phyloP scores from a whole-genome alignment of 495 filamentous ascomycete species.

The Friedmanniomyces simplex region DNA sequence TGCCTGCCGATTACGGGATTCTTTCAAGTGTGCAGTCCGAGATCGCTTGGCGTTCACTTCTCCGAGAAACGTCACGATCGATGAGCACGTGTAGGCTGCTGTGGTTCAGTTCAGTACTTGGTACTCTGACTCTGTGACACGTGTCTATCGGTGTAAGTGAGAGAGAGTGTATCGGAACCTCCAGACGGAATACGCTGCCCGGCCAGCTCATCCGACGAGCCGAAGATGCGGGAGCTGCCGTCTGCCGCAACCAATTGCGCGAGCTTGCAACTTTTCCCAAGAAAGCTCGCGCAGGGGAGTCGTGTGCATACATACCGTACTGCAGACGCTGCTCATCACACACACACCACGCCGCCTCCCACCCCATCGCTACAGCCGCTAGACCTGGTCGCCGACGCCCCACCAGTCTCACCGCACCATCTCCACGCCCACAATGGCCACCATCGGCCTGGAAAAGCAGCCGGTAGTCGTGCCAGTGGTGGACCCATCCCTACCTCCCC shows the following conservation, averaged over 20 bases:
- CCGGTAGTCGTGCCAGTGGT: not conserved
- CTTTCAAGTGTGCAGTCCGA: not conserved
- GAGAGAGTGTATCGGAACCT: no score
- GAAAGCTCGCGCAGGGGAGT: not conserved
- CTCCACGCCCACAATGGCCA: not conserved
- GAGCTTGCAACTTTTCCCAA: not conserved
- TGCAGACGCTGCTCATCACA: not conserved
- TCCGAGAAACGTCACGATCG: not conserved
- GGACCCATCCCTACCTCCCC: slow-evolving; percentile 33
- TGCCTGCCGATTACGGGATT: not conserved
- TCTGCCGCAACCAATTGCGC: no score
- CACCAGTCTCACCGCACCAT: not conserved
- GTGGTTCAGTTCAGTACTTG: no score
- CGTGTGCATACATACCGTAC: not conserved
- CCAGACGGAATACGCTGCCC: no score
- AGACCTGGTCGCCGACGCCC: not conserved
- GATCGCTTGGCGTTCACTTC: not conserved
- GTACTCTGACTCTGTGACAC: no score
- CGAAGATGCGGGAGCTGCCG: no score
- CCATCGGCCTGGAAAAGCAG: not conserved
- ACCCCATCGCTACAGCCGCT: not conserved
- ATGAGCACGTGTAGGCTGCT: no score
- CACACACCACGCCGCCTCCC: not conserved
- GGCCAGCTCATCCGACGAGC: no score
- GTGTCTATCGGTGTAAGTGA: no score